phyloP scores from a whole-genome alignment of 2,329 filamentous ascomycete species.

The Ilyonectria sp. region DNA sequence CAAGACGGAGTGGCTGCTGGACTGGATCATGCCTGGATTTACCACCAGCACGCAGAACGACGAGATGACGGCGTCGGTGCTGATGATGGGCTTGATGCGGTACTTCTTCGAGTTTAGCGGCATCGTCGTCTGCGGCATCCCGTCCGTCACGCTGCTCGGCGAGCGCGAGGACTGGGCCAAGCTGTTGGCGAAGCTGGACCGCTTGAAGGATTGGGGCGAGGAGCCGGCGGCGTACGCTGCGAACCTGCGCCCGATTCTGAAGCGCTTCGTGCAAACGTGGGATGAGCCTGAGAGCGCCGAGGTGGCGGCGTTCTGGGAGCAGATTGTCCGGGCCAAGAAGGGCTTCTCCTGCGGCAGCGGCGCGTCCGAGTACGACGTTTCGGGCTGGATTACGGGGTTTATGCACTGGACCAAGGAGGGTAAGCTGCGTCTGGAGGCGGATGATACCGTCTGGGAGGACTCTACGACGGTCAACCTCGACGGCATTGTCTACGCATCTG shows the following conservation, averaged over 20 bases:
- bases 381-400: conserved; percentile 66
- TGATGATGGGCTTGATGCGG: conserved; percentile 63
- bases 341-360: conserved; percentile 49
- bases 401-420: conserved; percentile 61
- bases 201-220: conserved; percentile 59
- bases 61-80: conserved; percentile 57
- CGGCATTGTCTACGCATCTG: conserved; percentile 48
- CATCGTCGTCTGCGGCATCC: conserved; percentile 59
- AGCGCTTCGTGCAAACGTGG: conserved; percentile 61
- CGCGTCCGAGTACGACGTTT: conserved; percentile 55
- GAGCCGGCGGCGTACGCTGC: conserved; percentile 58
- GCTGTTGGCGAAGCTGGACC: conserved; percentile 59
- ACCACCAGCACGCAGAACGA: conserved; percentile 58
- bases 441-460: conserved; percentile 21
- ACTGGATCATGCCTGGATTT: conserved; percentile 62
- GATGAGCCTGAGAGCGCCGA: conserved; percentile 54
- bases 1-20: conserved; percentile 57
- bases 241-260: conserved; percentile 61
- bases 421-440: conserved; percentile 33
- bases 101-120: conserved; percentile 57
- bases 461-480: conserved; percentile 44
- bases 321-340: conserved; percentile 56
- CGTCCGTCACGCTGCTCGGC: conserved; percentile 59
- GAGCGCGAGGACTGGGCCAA: conserved; percentile 56
- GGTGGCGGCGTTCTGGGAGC: conserved; percentile 59